Evolutionary conservation across 306 rosid genomes (phyloP).

Genomic region (Casuarina cunninghamiana): DNA sequence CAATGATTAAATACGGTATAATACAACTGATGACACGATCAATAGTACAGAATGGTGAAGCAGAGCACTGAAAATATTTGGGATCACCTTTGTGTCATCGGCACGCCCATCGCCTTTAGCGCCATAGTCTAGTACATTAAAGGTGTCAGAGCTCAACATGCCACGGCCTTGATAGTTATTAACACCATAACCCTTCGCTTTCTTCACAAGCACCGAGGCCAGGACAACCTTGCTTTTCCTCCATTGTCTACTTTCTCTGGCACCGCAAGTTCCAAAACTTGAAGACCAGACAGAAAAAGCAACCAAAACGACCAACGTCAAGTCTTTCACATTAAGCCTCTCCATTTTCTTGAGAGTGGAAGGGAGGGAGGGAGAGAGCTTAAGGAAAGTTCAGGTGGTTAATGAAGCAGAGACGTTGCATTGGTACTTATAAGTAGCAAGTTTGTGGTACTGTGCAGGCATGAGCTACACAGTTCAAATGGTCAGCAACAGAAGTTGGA

Average conservation of each 20-base stretch:
- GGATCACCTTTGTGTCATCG: conserved; percentile 73
- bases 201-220: neutral
- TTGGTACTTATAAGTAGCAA: conserved; percentile 37
- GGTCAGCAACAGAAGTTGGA: neutral
- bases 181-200: neutral
- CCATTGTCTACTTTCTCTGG: conserved; percentile 36
- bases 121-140: conserved; percentile 62
- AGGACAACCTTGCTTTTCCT: conserved; percentile 37
- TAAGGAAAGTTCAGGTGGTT: conserved; percentile 12
- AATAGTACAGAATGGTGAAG: neutral
- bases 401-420: conserved; percentile 1
- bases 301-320: conserved; percentile 34
- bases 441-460: conserved; percentile 44
- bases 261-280: conserved; percentile 42
- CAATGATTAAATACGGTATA: neutral
- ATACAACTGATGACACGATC: no score
- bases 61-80: neutral
- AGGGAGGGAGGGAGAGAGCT: neutral
- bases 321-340: conserved; percentile 24
- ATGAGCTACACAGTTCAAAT: conserved; percentile 39
- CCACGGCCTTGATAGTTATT: neutral
- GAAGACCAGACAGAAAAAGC: conserved; percentile 29
- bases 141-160: conserved; percentile 29
- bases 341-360: conserved; percentile 25
- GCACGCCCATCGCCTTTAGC: conserved; percentile 81